Percentiles rank a stretch among this genome's conserved stretches.
These are phyloP conservation scores for Cyclotella choctawhatcheeana DNA, from an alignment of 108 stramenopile genomes.

Conservation along the genomic window DNA sequence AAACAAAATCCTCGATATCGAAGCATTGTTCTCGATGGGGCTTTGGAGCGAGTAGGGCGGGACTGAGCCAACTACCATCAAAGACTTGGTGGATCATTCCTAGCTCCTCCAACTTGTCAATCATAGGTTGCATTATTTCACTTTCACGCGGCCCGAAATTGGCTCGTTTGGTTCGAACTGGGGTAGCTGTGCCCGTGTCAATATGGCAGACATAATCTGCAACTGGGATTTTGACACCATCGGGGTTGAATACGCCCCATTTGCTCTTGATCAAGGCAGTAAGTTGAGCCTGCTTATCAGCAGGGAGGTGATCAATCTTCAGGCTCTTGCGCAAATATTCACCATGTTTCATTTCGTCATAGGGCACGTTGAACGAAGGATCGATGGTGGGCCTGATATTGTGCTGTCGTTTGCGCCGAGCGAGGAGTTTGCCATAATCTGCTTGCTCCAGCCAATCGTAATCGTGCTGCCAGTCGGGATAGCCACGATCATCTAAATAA, in stretches of 20 bases:
- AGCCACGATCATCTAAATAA: slow-evolving; percentile 21
- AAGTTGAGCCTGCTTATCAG: not conserved
- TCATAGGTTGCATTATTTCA: not conserved
- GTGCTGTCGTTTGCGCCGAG: slow-evolving; percentile 4
- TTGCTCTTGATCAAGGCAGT: slow-evolving; percentile 9
- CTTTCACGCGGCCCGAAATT: slow-evolving; percentile 3
- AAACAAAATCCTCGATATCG: slow-evolving; percentile 4
- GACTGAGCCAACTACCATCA: not conserved
- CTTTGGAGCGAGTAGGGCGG: not conserved
- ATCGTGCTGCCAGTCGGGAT: slow-evolving; percentile 1
- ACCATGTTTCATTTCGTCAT: not conserved
- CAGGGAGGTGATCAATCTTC: not conserved
- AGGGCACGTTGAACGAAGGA: not conserved
- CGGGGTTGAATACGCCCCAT: slow-evolving; percentile 9
- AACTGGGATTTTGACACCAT: not conserved
- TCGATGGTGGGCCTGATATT: not conserved
- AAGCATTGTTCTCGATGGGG: not conserved
- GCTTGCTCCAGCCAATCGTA: not conserved
- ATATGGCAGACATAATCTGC: slow-evolving; percentile 11
- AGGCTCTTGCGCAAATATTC: not conserved
- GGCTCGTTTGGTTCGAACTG: slow-evolving; percentile 6
- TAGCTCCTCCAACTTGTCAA: not conserved
- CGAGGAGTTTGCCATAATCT: not conserved
- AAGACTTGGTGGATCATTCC: not conserved
- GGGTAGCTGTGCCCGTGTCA: slow-evolving; percentile 7